Evolutionary conservation across 2,329 filamentous ascomycete species (phyloP).

Genomic region (Colletotrichum sp.): DNA sequence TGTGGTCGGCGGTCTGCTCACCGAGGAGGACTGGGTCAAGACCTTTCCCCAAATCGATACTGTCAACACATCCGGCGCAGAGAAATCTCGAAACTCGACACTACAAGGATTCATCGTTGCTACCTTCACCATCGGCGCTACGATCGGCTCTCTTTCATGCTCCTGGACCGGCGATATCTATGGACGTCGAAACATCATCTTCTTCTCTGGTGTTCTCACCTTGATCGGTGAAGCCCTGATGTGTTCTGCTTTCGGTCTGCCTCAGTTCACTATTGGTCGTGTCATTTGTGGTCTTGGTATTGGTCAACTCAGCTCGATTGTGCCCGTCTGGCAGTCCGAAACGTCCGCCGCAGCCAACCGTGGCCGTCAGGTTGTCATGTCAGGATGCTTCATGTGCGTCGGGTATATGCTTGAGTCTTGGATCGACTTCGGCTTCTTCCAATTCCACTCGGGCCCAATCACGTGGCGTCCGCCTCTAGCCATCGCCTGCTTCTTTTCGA

Average conservation of each 20-base stretch:
- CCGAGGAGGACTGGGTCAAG: slow-evolving; percentile 35
- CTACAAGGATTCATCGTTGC: slow-evolving; percentile 41
- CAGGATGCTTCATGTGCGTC: slow-evolving; percentile 25
- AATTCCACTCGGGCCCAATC: slow-evolving; percentile 29
- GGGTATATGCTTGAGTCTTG: slow-evolving; percentile 42
- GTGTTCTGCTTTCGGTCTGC: slow-evolving; percentile 47
- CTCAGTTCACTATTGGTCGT: slow-evolving; percentile 56
- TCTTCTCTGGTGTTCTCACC: slow-evolving; percentile 52
- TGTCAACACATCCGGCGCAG: slow-evolving; percentile 31
- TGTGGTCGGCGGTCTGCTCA: slow-evolving; percentile 39
- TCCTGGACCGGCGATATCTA: slow-evolving; percentile 48
- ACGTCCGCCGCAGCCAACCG: slow-evolving; percentile 43
- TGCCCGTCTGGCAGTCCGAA: slow-evolving; percentile 46
- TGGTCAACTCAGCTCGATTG: slow-evolving; percentile 40
- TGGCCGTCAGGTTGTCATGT: slow-evolving; percentile 42
- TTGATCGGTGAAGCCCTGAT: slow-evolving; percentile 54
- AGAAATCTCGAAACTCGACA: slow-evolving; percentile 36
- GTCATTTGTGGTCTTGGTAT: slow-evolving; percentile 55
- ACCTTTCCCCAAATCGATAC: slow-evolving; percentile 45
- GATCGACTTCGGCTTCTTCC: slow-evolving; percentile 48
- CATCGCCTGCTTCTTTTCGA: slow-evolving; percentile 34
- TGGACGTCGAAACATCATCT: slow-evolving; percentile 55
- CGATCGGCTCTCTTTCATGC: slow-evolving; percentile 40
- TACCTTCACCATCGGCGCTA: slow-evolving; percentile 39
- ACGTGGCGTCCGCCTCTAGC: slow-evolving; percentile 40